These are phyloP conservation scores for Pseudopithomyces maydicus DNA, from an alignment of 2,329 filamentous ascomycete species.

Conservation along the genomic window DNA sequence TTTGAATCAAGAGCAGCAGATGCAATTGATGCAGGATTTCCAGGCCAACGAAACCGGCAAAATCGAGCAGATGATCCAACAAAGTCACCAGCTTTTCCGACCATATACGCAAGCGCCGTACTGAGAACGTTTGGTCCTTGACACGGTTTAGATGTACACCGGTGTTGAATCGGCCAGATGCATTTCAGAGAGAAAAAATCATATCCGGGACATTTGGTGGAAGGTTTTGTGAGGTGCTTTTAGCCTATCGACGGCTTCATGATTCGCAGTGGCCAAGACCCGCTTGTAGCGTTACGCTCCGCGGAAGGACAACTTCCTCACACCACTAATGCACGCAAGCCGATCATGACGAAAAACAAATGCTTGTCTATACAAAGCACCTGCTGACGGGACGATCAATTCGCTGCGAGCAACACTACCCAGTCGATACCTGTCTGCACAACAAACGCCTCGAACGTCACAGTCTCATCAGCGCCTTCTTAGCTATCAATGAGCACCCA, in stretches of 20 bases:
- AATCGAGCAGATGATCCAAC: slow-evolving; percentile 49
- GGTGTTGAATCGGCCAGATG: background rate
- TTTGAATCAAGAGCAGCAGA: slow-evolving; percentile 79
- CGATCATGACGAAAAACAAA: background rate
- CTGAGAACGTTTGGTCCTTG: slow-evolving; percentile 17
- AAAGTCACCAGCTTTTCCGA: slow-evolving; percentile 45
- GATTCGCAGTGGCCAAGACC: background rate
- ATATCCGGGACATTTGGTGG: no score
- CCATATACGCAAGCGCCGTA: slow-evolving; percentile 32
- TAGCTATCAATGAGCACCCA: no score
- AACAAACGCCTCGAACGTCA: no score
- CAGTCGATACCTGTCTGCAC: no score
- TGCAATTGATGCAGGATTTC: slow-evolving; percentile 80
- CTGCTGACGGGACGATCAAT: background rate
- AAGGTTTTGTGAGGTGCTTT: background rate
- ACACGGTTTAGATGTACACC: background rate
- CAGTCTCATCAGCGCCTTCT: no score
- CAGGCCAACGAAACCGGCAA: slow-evolving; percentile 59
- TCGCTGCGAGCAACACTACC: no score
- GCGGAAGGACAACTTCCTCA: background rate
- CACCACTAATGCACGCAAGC: background rate
- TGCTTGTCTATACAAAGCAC: background rate
- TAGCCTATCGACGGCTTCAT: background rate
- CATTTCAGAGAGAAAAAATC: background rate
- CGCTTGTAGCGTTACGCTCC: background rate